Evolutionary conservation across 768 basidiomycete genomes (phyloP).

Genomic region (Boletus patriciae): DNA sequence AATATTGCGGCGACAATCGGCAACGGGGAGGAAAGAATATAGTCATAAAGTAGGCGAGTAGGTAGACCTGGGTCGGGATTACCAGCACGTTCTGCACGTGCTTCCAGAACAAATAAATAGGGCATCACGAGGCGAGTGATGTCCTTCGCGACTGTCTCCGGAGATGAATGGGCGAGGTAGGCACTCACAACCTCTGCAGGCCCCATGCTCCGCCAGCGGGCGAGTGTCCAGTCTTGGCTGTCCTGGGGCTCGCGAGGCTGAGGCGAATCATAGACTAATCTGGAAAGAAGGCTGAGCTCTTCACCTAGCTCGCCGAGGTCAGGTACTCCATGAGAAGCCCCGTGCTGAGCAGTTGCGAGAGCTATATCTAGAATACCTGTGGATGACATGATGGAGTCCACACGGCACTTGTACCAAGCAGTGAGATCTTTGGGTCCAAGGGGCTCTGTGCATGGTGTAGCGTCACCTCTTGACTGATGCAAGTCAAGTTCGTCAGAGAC

Average conservation of each 20-base stretch:
- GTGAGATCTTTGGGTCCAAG: conserved; percentile 43
- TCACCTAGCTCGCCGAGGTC: conserved; percentile 86
- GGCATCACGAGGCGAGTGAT: conserved; percentile 82
- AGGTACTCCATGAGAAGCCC: conserved; percentile 74
- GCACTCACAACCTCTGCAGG: conserved; percentile 65
- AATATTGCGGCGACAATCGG: conserved; percentile 73
- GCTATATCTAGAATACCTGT: conserved; percentile 81
- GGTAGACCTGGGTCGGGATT: conserved; percentile 65
- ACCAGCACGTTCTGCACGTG: conserved; percentile 80
- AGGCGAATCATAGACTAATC: conserved; percentile 81
- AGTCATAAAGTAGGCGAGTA: conserved; percentile 66
- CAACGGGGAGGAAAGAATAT: conserved; percentile 67
- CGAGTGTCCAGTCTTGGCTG: conserved; percentile 73
- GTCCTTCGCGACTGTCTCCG: conserved; percentile 62
- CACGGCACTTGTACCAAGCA: conserved; percentile 72
- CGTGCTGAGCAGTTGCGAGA: conserved; percentile 79
- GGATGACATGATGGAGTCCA: conserved; percentile 56
- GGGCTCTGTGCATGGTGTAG: conserved; percentile 7
- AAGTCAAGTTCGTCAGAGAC: conserved; percentile 11
- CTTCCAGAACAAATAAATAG: conserved; percentile 90
- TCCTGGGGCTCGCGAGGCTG: conserved; percentile 40
- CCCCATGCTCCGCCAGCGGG: conserved; percentile 67
- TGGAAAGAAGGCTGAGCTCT: conserved; percentile 83
- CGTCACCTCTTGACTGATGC: conserved; percentile 10
- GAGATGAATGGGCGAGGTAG: conserved; percentile 73